phyloP scores from a whole-genome alignment of 1,139 yeast genomes.

The Blastobotrys ciferrii region DNA sequence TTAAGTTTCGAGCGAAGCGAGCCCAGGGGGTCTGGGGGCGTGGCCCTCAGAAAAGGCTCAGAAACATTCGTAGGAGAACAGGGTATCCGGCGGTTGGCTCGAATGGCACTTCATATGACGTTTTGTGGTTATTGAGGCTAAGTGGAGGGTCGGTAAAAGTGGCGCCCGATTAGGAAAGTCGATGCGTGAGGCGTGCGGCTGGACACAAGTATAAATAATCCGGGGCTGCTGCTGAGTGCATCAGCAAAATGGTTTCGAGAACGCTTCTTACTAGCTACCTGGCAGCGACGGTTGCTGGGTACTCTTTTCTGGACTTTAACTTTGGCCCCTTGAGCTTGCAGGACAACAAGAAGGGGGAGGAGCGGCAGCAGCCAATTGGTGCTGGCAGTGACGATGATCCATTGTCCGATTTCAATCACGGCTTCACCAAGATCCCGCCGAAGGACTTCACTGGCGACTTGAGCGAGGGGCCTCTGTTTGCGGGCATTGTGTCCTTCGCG shows the following conservation, averaged over 20 bases:
- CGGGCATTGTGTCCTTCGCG: constrained; percentile 53
- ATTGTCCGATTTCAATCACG: not conserved
- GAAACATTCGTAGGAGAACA: too few relatives aligned
- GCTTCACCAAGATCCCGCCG: constrained; percentile 11
- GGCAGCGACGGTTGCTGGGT: not conserved
- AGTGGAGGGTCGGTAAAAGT: not conserved
- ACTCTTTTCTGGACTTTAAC: constrained; percentile 3
- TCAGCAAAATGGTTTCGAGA: not conserved
- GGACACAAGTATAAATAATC: not conserved
- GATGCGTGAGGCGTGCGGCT: not conserved
- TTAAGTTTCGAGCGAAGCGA: too few relatives aligned
- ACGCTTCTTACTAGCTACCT: not conserved
- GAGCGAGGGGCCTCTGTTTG: constrained; percentile 15
- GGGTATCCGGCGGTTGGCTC: too few relatives aligned
- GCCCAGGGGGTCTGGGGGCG: too few relatives aligned
- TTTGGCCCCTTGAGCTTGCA: constrained; percentile 2
- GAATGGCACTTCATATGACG: too few relatives aligned
- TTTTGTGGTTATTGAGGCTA: too few relatives aligned
- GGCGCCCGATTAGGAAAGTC: not conserved
- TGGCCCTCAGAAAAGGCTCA: too few relatives aligned
- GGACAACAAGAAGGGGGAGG: not conserved
- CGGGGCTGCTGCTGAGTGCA: too few relatives aligned
- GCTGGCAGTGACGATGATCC: not conserved
- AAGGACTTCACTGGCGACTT: constrained; percentile 16
- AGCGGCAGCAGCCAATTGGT: not conserved